Evolutionary conservation across 352 stramenopile genomes (phyloP).

Genomic region (Globisporangium irregulare): DNA sequence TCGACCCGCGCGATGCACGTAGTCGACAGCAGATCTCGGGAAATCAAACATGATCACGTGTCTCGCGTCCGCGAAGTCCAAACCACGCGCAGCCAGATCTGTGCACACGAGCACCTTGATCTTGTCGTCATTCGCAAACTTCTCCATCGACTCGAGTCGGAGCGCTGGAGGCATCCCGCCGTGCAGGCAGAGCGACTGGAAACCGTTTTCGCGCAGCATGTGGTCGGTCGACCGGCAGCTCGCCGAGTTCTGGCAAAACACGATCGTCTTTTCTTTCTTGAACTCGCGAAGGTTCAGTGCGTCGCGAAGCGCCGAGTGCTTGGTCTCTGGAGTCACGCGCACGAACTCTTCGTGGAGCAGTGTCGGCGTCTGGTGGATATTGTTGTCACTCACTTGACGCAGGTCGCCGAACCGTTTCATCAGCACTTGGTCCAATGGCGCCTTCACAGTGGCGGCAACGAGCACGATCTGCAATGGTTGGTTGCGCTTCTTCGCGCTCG

Average conservation of each 20-base stretch:
- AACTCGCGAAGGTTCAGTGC: slow-evolving; percentile 40
- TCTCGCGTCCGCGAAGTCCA: slow-evolving; percentile 89
- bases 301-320: slow-evolving; percentile 69
- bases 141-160: slow-evolving; percentile 55
- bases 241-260: slow-evolving; percentile 76
- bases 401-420: slow-evolving; percentile 68
- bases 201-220: slow-evolving; percentile 78
- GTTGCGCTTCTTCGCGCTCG: slow-evolving; percentile 56
- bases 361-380: slow-evolving; percentile 66
- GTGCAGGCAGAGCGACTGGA: slow-evolving; percentile 64
- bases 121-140: slow-evolving; percentile 39
- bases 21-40: slow-evolving; percentile 89
- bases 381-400: slow-evolving; percentile 55
- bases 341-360: slow-evolving; percentile 68
- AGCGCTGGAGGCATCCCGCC: slow-evolving; percentile 63
- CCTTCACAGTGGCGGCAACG: slow-evolving; percentile 64
- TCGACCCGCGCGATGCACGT: slow-evolving; percentile 90
- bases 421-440: slow-evolving; percentile 68
- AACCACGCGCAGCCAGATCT: slow-evolving; percentile 89
- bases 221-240: slow-evolving; percentile 79
- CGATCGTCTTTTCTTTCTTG: slow-evolving; percentile 48
- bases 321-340: slow-evolving; percentile 52
- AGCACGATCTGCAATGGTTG: slow-evolving; percentile 65
- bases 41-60: slow-evolving; percentile 95
- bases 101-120: slow-evolving; percentile 90